Conservation (phyloP, 768 basidiomycete genomes). For the Suillus brevipes region DNA sequence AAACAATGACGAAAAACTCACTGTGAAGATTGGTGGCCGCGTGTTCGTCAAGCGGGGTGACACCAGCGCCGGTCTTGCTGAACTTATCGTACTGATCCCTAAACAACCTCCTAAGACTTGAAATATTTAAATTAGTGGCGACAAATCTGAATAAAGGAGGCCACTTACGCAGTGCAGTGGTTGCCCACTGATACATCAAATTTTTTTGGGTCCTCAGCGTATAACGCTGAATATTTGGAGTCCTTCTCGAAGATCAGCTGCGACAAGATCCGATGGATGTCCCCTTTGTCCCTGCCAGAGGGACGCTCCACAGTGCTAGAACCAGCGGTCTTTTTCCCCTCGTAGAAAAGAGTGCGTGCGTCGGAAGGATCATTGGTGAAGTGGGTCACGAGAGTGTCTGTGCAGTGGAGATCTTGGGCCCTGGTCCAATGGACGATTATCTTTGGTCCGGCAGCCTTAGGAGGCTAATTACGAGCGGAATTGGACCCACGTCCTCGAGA, state of each 20-base stretch:
- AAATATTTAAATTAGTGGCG: neutral
- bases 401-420: neutral
- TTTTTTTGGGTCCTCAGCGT: neutral
- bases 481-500: neutral
- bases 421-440: neutral
- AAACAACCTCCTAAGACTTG: neutral
- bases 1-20: neutral
- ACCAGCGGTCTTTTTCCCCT: neutral
- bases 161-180: neutral
- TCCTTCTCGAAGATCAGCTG: neutral
- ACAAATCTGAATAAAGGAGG: neutral
- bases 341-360: neutral
- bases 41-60: neutral
- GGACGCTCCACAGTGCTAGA: neutral
- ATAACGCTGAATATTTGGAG: neutral
- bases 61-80: neutral
- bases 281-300: constrained; percentile 1
- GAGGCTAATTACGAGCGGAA: neutral
- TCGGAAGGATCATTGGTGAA: neutral
- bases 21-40: neutral
- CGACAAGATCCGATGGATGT: neutral
- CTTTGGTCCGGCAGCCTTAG: neutral
- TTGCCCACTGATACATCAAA: neutral
- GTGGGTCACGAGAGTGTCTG: neutral
- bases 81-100: neutral